Conservation (phyloP, 441 rosid genomes). For the Croton setiger region DNA sequence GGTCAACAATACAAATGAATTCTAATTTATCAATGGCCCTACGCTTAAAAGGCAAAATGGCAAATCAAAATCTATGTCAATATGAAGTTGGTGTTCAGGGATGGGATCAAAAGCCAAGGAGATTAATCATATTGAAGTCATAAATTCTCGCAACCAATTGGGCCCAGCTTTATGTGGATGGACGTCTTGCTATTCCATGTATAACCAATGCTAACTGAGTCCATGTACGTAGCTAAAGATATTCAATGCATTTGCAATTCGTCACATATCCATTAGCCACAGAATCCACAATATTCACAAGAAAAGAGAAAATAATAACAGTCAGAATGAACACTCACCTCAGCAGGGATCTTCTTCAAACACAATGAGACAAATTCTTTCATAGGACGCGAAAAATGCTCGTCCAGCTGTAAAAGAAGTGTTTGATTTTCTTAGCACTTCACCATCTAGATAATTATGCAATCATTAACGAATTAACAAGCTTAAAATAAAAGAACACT, state of each 20-base stretch:
- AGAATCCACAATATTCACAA: constrained; percentile 3
- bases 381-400: constrained; percentile 96
- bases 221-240: neutral
- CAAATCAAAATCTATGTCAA: neutral
- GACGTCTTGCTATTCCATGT: neutral
- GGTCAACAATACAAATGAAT: neutral
- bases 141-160: neutral
- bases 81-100: too few species aligned
- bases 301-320: constrained; percentile 8
- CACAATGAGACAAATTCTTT: constrained; percentile 96
- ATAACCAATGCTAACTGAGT: neutral
- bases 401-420: constrained; percentile 74
- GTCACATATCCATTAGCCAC: constrained; percentile 9
- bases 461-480: constrained; percentile 19
- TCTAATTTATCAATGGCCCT: neutral
- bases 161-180: neutral
- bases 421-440: constrained; percentile 19
- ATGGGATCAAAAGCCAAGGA: neutral
- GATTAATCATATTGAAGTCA: neutral
- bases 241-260: constrained; percentile 6
- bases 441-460: neutral
- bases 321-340: constrained; percentile 48
- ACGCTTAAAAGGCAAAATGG: neutral
- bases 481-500: constrained; percentile 25
- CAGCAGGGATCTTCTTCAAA: constrained; percentile 83